Evolutionary conservation across 2,329 filamentous ascomycete genomes (phyloP).

Genomic region (Cladosporium halotolerans): DNA sequence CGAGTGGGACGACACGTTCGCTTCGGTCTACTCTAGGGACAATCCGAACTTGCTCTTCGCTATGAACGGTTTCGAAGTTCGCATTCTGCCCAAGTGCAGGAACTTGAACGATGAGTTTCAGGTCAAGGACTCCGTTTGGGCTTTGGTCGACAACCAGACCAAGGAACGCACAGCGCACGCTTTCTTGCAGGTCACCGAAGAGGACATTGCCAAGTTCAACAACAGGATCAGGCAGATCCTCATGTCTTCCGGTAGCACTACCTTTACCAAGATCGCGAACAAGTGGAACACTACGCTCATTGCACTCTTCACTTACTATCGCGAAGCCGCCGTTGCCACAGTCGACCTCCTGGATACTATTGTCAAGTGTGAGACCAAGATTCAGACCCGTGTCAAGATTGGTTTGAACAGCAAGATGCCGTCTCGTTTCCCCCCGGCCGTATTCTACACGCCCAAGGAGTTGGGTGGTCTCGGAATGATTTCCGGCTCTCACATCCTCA

Average conservation of each 20-base stretch:
- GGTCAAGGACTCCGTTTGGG: constrained; percentile 97
- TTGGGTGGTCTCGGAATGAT: constrained; percentile 97
- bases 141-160: constrained; percentile 87
- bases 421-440: constrained; percentile 92
- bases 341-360: constrained; percentile 93
- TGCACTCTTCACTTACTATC: constrained; percentile 96
- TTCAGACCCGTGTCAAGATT: constrained; percentile 97
- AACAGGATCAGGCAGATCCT: constrained; percentile 97
- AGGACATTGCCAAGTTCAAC: constrained; percentile 98
- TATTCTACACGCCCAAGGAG: constrained; percentile 98
- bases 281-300: constrained; percentile 99
- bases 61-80: constrained; percentile 96
- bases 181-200: constrained; percentile 94
- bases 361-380: constrained; percentile 99
- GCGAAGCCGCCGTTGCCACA: constrained; percentile 93
- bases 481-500: constrained; percentile 94
- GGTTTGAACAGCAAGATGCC: constrained; percentile 99
- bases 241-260: constrained; percentile 99
- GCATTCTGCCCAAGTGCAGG: constrained; percentile 88
- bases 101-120: constrained; percentile 96
- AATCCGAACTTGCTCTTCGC: constrained; percentile 96
- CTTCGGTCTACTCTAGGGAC: constrained; percentile 94
- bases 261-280: constrained; percentile 99
- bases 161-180: constrained; percentile 97
- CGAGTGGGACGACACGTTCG: constrained; percentile 98